phyloP scores from a whole-genome alignment of 495 filamentous ascomycete genomes.

The Clohesyomyces aquaticus region DNA sequence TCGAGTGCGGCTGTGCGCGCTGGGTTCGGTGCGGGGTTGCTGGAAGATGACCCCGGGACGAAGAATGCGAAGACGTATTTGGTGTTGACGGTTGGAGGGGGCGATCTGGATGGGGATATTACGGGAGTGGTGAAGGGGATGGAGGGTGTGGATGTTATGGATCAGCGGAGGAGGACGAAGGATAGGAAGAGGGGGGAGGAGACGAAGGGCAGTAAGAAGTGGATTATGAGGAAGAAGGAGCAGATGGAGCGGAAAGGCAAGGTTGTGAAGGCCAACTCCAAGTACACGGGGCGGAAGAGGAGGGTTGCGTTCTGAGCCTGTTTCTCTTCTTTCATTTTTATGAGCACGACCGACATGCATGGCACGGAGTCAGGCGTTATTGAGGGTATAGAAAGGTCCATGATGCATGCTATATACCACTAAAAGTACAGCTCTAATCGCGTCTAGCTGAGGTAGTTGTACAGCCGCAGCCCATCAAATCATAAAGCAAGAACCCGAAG shows the following conservation, averaged over 20 bases:
- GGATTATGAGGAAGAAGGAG: slow-evolving; percentile 95
- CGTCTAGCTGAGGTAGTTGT: slow-evolving; percentile 18
- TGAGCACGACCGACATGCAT: slow-evolving; percentile 19
- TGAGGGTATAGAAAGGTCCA: slow-evolving; percentile 24
- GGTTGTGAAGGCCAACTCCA: slow-evolving; percentile 85
- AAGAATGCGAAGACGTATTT: slow-evolving; percentile 94
- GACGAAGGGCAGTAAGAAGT: slow-evolving; percentile 78
- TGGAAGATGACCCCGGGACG: slow-evolving; percentile 94
- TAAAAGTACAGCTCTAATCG: slow-evolving; percentile 40
- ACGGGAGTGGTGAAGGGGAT: slow-evolving; percentile 82
- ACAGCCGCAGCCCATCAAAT: slow-evolving; percentile 16
- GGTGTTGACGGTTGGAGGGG: slow-evolving; percentile 88
- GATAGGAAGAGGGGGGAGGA: slow-evolving; percentile 57
- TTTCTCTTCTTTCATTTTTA: background rate
- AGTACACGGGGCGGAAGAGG: slow-evolving; percentile 89
- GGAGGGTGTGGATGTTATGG: slow-evolving; percentile 84
- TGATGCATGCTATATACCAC: slow-evolving; percentile 35
- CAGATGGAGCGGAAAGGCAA: slow-evolving; percentile 94
- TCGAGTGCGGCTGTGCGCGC: slow-evolving; percentile 84
- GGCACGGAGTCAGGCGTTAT: slow-evolving; percentile 20
- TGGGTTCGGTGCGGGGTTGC: slow-evolving; percentile 90
- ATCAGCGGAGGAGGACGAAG: slow-evolving; percentile 61
- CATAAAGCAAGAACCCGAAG: slow-evolving; percentile 8
- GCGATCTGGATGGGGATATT: slow-evolving; percentile 74
- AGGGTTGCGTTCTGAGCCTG: slow-evolving; percentile 58